Evolutionary conservation across 495 filamentous ascomycete genomes (phyloP), one percentile per base, ranked within the genome.

Genomic region (Clavariopsis aquatica): DNA sequence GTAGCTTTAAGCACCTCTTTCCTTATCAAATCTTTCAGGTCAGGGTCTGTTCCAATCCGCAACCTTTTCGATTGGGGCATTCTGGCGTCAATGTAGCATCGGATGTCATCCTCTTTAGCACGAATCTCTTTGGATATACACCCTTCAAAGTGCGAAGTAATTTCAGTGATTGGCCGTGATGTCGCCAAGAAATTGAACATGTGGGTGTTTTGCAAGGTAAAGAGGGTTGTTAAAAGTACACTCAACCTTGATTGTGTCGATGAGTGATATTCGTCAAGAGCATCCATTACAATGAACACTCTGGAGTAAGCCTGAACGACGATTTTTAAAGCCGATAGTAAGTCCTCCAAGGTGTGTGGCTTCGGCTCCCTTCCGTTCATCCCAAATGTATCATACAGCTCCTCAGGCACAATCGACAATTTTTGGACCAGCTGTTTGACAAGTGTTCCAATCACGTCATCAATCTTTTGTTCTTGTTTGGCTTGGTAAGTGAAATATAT

Each of bases 251-350:
- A 12, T 24, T 24, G 49, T 17, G 34, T 62, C 31, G 22, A 15
- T 20, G 20, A 41, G 10, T 57, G 60, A 19, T 72, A 82, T 66
- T 83, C 82, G 62, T 84, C 81, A 22, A 84, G 68, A 6, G 78
- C 82, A 59, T 82, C 78, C 17, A 81, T 29, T n/a, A 83, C 22
- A 45, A 82, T 72, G 56, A 79, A 81, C 6, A 69, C 65, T 56
- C 38, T 70, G 9, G 68, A 71, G 27, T 70, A 72, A 0, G 36
- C 1, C 24, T 7, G 24, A 29, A 70, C 22, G 17, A 75, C 49
- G 20, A 34, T 34, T 34, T 66, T 15, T 58, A 43, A 0, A 81
- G 57, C 12, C 12, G 68, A 10, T 43, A 43, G 15, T 6, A 36
- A 13, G 31, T 36, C 31, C 6, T 6, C 13, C 31, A 13, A 6